phyloP scores from a whole-genome alignment of 2,329 filamentous ascomycete genomes.

The Fusarium nygamai region DNA sequence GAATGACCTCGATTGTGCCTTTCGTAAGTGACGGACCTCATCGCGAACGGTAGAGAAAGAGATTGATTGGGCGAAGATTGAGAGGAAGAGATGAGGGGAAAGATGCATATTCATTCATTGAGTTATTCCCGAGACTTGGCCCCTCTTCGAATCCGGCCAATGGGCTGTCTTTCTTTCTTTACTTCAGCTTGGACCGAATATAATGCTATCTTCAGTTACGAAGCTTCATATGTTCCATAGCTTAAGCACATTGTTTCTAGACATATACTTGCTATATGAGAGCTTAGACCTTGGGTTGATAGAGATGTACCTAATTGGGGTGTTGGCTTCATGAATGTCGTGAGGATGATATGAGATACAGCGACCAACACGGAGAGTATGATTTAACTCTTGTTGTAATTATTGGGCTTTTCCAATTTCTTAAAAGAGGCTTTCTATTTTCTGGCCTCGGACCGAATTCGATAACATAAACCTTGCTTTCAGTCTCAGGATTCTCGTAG shows the following conservation, averaged over 20 bases:
- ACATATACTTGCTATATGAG: neutral
- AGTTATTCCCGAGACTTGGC: neutral
- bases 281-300: accelerated
- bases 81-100: neutral
- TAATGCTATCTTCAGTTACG: neutral
- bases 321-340: neutral
- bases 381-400: too few relatives aligned
- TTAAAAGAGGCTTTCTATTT: too few relatives aligned
- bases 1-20: neutral
- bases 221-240: neutral
- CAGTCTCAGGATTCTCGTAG: too few relatives aligned
- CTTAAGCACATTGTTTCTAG: neutral
- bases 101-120: neutral
- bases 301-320: neutral
- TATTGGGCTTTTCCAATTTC: too few relatives aligned
- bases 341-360: neutral
- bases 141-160: neutral
- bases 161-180: neutral
- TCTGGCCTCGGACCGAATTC: too few relatives aligned
- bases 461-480: too few relatives aligned
- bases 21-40: neutral
- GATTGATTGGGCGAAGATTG: neutral
- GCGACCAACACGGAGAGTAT: too few relatives aligned
- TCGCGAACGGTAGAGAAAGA: neutral
- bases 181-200: neutral